Percentiles rank a stretch among this genome's conserved stretches.
Evolutionary conservation across 75 land plant species (phyloP).

Genomic region (Larix kaempferi): DNA sequence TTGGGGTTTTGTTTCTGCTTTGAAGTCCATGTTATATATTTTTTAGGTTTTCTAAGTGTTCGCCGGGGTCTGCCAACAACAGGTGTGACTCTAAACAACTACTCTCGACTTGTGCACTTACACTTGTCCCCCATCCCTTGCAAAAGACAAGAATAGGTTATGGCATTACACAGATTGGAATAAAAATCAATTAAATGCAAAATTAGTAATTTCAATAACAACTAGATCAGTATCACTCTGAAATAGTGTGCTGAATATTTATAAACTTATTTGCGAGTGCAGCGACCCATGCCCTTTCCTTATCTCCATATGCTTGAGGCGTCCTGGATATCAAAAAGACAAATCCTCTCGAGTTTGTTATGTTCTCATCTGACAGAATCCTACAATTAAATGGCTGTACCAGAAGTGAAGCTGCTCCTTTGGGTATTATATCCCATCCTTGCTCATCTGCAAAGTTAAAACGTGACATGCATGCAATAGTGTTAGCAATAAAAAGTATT

Average conservation of each 20-base stretch:
- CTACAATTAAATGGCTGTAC: conserved; percentile 37
- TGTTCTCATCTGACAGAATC: not conserved
- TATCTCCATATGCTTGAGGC: conserved; percentile 56
- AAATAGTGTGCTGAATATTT: conserved; percentile 12
- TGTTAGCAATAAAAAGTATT: too few relatives aligned
- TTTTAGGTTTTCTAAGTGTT: not conserved
- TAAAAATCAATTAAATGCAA: not conserved
- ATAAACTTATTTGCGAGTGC: conserved; percentile 55
- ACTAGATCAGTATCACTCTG: not conserved
- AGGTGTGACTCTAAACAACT: not conserved
- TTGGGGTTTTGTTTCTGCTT: not conserved
- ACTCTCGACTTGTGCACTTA: not conserved
- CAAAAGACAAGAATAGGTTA: not conserved
- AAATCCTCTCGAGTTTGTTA: conserved; percentile 28
- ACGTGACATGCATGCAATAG: not conserved
- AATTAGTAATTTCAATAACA: not conserved
- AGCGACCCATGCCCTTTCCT: conserved; percentile 62
- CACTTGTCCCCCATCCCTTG: not conserved
- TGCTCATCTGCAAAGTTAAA: conserved; percentile 29
- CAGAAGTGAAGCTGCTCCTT: conserved; percentile 46
- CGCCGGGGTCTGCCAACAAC: not conserved
- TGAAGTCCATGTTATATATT: not conserved
- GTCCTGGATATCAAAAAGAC: conserved; percentile 44
- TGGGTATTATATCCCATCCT: conserved; percentile 34
- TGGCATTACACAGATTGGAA: not conserved